phyloP scores from a whole-genome alignment of 805 yeast genomes.

The Candida hispaniensis region DNA sequence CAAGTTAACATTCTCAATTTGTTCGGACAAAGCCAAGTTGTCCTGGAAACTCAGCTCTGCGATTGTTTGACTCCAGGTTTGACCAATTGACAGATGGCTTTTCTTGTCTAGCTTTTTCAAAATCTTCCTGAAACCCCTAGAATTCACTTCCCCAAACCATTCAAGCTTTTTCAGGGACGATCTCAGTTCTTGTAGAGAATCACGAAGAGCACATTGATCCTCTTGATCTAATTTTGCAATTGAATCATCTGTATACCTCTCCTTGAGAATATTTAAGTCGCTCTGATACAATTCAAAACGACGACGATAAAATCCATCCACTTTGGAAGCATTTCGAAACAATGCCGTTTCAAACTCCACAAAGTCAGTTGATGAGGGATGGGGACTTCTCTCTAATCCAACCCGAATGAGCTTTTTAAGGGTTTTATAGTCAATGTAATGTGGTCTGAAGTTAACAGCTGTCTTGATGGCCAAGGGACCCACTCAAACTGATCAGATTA shows the following conservation, averaged over 20 bases:
- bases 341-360: conserved; percentile 23
- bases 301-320: conserved; percentile 64
- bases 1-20: too few relatives aligned
- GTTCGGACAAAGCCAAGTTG: too few relatives aligned
- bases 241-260: conserved; percentile 25
- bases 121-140: conserved; percentile 80
- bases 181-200: conserved; percentile 64
- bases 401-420: conserved; percentile 69
- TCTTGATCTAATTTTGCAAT: conserved; percentile 31
- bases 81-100: too few relatives aligned
- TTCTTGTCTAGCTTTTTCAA: conserved; percentile 86
- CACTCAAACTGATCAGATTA: conserved; percentile 1
- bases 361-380: conserved; percentile 31
- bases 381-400: conserved; percentile 19
- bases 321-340: conserved; percentile 63
- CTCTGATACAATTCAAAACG: conserved; percentile 67
- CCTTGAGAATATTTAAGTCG: conserved; percentile 39
- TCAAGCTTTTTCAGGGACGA: conserved; percentile 69
- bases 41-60: too few relatives aligned
- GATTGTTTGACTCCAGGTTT: too few relatives aligned
- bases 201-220: conserved; percentile 53
- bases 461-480: neutral
- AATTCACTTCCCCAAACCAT: conserved; percentile 90
- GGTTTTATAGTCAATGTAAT: conserved; percentile 76
- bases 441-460: conserved; percentile 30